These are phyloP conservation scores for Delitschia confertaspora DNA, from an alignment of 495 filamentous ascomycete genomes.

Conservation along the genomic window DNA sequence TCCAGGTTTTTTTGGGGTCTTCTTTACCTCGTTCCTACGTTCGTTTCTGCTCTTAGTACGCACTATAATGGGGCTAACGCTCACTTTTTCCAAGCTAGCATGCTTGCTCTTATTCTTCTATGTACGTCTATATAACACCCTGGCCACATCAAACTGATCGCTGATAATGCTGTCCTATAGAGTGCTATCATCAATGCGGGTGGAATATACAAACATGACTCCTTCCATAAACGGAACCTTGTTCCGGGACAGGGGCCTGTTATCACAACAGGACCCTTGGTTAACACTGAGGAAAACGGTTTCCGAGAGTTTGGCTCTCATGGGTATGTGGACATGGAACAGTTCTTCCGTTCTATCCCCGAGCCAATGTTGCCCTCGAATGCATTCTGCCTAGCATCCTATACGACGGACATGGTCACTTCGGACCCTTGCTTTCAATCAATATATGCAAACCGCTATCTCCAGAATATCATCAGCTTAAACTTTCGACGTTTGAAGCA, in stretches of 20 bases:
- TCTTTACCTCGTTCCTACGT: constrained; percentile 1
- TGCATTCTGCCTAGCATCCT: too few species aligned
- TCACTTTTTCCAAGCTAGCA: background rate
- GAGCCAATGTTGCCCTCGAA: too few species aligned
- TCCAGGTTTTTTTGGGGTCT: background rate
- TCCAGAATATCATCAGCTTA: too few species aligned
- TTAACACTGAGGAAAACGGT: constrained; percentile 20
- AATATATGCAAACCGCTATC: too few species aligned
- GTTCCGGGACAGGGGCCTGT: too few species aligned
- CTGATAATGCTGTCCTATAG: constrained; percentile 10
- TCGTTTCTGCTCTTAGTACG: background rate
- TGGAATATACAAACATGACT: too few species aligned
- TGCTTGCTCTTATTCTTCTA: constrained; percentile 12
- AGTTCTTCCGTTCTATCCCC: too few species aligned
- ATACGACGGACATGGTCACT: too few species aligned
- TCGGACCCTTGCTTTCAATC: too few species aligned
- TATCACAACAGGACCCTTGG: constrained; percentile 15
- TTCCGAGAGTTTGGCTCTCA: constrained; percentile 20
- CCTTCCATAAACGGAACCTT: constrained; percentile 7
- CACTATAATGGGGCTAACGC: constrained; percentile 6
- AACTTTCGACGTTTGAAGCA: too few species aligned
- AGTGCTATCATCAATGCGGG: too few species aligned
- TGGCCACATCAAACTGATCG: background rate
- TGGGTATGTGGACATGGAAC: constrained; percentile 14
- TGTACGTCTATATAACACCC: constrained; percentile 9